phyloP scores from a whole-genome alignment of 257 asterid genomes.

The Forsythia viridissima region DNA sequence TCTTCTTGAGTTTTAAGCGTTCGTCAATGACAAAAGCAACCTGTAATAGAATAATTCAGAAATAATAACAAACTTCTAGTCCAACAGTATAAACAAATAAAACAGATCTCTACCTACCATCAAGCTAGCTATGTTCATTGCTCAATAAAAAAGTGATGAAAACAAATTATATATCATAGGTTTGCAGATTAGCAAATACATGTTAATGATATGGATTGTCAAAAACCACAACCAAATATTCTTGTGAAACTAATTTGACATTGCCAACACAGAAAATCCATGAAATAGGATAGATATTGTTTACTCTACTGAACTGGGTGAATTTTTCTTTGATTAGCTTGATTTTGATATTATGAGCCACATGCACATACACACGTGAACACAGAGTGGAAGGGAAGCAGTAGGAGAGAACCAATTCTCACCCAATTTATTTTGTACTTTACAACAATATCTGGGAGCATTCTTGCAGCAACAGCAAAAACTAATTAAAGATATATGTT shows the following conservation, averaged over 20 bases:
- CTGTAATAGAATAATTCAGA: constrained; percentile 44
- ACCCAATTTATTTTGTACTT: not conserved
- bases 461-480: not conserved
- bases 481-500: not conserved
- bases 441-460: constrained; percentile 1
- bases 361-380: not conserved
- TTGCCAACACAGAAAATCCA: not conserved
- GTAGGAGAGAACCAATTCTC: not conserved
- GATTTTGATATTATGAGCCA: not conserved
- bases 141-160: constrained; percentile 8
- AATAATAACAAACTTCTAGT: constrained; percentile 7
- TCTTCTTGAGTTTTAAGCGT: constrained; percentile 69
- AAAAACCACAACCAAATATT: constrained; percentile 5
- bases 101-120: constrained; percentile 9
- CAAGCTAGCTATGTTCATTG: constrained; percentile 1
- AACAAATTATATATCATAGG: constrained; percentile 14
- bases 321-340: not conserved
- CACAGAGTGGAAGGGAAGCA: not conserved
- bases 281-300: constrained; percentile 5
- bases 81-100: not conserved
- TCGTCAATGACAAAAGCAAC: constrained; percentile 86
- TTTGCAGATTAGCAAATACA: not conserved
- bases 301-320: constrained; percentile 1
- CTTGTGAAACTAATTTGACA: constrained; percentile 13
- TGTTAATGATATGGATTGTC: not conserved